Percentiles rank a stretch among this genome's conserved stretches.
phyloP scores from a whole-genome alignment of 495 filamentous ascomycete species.

The Aspergillus nidulans region DNA sequence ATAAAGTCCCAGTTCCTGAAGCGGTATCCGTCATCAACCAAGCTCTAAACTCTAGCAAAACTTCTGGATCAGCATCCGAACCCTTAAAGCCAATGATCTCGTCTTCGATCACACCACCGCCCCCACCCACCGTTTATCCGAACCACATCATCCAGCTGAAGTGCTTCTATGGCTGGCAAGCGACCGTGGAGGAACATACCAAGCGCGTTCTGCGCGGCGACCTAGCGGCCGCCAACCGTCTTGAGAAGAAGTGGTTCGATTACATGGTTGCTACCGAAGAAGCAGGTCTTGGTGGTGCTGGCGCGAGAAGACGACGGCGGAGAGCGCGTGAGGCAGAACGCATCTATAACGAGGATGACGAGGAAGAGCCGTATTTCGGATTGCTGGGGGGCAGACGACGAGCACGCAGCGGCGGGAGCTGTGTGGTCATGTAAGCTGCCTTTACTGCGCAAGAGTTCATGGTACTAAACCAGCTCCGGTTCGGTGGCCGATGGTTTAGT shows the following conservation, averaged over 20 bases:
- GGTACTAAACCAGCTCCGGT: background rate
- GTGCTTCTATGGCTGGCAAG: constrained; percentile 93
- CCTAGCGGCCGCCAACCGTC: constrained; percentile 58
- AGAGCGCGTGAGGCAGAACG: constrained; percentile 72
- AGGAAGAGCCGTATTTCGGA: constrained; percentile 47
- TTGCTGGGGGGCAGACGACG: constrained; percentile 37
- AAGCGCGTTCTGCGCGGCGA: constrained; percentile 77
- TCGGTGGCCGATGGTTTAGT: constrained; percentile 14
- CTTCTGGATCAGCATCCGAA: background rate
- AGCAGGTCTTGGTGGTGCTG: constrained; percentile 64
- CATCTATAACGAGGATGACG: constrained; percentile 69
- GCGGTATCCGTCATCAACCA: constrained; percentile 27
- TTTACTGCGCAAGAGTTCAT: background rate
- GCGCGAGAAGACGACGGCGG: constrained; percentile 62
- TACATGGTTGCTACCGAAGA: constrained; percentile 92
- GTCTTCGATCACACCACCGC: constrained; percentile 32
- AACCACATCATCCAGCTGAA: constrained; percentile 78
- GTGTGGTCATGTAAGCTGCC: constrained; percentile 46
- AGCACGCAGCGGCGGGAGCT: constrained; percentile 50
- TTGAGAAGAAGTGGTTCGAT: constrained; percentile 89
- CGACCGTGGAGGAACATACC: constrained; percentile 87
- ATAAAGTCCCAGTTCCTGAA: constrained; percentile 22
- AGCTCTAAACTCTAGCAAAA: constrained; percentile 23
- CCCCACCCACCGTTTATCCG: constrained; percentile 45
- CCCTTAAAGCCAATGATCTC: constrained; percentile 26